Base-by-base conservation (phyloP, 306 rosid genomes). In the Prosopis cineraria region DNA sequence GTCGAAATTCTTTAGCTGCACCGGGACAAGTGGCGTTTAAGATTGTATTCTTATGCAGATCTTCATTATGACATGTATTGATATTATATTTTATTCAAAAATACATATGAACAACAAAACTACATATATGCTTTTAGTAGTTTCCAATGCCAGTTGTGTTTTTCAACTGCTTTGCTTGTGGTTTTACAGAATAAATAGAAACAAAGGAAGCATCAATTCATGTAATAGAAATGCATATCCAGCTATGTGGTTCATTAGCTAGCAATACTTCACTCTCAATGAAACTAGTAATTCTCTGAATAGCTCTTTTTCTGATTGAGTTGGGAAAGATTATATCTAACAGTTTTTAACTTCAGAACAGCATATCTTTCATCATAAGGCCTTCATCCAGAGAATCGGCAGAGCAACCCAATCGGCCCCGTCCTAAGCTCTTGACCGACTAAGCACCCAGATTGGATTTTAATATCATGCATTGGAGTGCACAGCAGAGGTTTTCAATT, bases 351-450 rank as follows among this genome's bases (percentile, higher is more conserved):
- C 76, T 88, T 80, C 27, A 70, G 73, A 59, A 87, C 82, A 52
- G 80, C 95, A n/a, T n/a, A 30, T 73, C 84, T 45, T 81, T 85
- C 47, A 85, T 72, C 79, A 81, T 83, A 43, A 92, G 78, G 78
- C 92, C 88, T 41, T 33, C 81, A 72, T 88, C 83, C 47, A 87
- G 79, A 29, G 76, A 83, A 64, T 78, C 78, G 16, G 27, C 79
- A 7, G 86, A 53, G 80, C 97, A 90, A 56, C 22, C 85, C 94
- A 56, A 90, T n/a, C n/a, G n/a, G n/a, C n/a, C n/a, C n/a, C n/a
- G n/a, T n/a, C n/a, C n/a, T n/a, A n/a, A n/a, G n/a, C n/a, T n/a
- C n/a, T n/a, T n/a, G n/a, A n/a, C n/a, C n/a, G n/a, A n/a, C n/a
- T n/a, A n/a, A n/a, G n/a, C n/a, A n/a, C n/a, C n/a, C n/a, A n/a